These are phyloP conservation scores for Epichloe uncinata DNA, from an alignment of 2,329 filamentous ascomycete species.

Conservation along the genomic window DNA sequence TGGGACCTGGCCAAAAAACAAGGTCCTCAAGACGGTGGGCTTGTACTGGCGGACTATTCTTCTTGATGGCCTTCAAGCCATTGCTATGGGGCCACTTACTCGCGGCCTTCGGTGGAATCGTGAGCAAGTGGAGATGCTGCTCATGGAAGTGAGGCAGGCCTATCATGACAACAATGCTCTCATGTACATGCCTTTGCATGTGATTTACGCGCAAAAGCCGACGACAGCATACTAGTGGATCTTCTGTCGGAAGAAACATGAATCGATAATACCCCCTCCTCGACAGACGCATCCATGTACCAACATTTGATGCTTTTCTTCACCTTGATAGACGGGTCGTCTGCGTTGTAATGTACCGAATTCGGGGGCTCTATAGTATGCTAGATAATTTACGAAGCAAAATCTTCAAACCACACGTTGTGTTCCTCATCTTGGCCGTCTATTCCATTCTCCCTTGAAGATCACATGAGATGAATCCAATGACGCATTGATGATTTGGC, in stretches of 20 bases:
- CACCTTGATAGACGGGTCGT: neutral
- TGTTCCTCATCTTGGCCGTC: no score
- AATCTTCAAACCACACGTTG: no score
- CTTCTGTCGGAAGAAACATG: neutral
- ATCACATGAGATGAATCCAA: no score
- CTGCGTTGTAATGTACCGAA: neutral
- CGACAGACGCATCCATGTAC: neutral
- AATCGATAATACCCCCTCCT: neutral
- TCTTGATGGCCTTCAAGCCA: conserved; percentile 36
- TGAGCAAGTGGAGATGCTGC: conserved; percentile 34
- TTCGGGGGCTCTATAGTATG: no score
- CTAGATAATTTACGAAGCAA: no score
- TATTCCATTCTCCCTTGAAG: no score
- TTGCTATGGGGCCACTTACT: conserved; percentile 38
- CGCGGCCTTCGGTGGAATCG: conserved; percentile 33
- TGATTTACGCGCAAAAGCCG: conserved; percentile 42
- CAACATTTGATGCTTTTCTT: no score
- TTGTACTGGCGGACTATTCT: conserved; percentile 38
- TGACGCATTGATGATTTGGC: no score
- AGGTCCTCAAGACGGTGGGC: conserved; percentile 36
- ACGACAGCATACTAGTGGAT: conserved; percentile 1
- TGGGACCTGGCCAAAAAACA: conserved; percentile 41
- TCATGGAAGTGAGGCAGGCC: conserved; percentile 34
- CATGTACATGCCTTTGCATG: conserved; percentile 42
- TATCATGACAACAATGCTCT: conserved; percentile 31